phyloP scores from a whole-genome alignment of 495 filamentous ascomycete species.

The Neurospora sp. region DNA sequence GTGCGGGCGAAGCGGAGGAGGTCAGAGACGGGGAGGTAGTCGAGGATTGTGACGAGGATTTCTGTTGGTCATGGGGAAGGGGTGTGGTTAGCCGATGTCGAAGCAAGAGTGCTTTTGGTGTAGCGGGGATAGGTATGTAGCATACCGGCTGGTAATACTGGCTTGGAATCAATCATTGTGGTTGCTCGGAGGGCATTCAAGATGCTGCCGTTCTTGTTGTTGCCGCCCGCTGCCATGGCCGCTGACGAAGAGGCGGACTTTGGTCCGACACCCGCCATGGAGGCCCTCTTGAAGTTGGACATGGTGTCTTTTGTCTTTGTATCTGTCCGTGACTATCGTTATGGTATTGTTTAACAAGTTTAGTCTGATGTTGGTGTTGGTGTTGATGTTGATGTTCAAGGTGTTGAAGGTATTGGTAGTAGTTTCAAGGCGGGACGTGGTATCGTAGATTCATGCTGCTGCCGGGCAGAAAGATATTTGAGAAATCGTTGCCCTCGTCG shows the following conservation, averaged over 20 bases:
- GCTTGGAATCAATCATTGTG: constrained; percentile 63
- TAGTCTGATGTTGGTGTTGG: not conserved
- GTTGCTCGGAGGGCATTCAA: constrained; percentile 65
- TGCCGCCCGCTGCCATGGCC: not conserved
- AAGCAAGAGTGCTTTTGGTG: too few relatives aligned
- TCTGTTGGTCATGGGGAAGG: constrained; percentile 38
- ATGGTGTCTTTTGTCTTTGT: not conserved
- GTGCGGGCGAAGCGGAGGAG: constrained; percentile 78
- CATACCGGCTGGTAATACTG: constrained; percentile 70
- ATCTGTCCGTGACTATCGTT: not conserved
- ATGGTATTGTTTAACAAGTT: too few relatives aligned
- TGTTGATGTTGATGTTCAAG: not conserved
- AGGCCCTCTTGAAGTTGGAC: constrained; percentile 14
- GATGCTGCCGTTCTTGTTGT: constrained; percentile 36
- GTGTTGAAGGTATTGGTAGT: not conserved
- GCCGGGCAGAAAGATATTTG: not conserved
- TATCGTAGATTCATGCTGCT: not conserved
- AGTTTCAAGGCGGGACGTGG: not conserved
- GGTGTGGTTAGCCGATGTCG: not conserved
- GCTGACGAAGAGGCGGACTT: not conserved
- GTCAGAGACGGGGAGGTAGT: constrained; percentile 76
- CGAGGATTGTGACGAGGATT: constrained; percentile 78
- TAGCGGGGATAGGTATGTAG: not conserved
- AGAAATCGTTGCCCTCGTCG: not conserved
- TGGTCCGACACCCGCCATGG: constrained; percentile 2